These are phyloP conservation scores for Saccharomyces uvarum DNA, from an alignment of 1,139 yeast species.

Conservation along the genomic window DNA sequence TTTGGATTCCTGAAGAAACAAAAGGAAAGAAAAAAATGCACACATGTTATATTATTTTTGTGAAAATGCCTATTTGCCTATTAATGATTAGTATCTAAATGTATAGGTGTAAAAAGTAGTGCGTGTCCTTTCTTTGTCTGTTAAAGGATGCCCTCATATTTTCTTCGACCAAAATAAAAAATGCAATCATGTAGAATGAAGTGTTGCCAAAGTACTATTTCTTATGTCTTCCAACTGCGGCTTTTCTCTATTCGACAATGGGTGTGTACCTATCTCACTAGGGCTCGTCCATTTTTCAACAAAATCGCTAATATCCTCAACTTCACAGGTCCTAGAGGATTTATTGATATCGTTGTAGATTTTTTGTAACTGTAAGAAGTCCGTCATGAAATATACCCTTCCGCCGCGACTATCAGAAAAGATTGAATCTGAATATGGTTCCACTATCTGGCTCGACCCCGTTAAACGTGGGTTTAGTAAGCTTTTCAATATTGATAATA, in stretches of 20 bases:
- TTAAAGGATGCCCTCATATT: background rate
- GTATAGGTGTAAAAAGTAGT: background rate
- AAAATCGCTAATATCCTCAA: constrained; percentile 19
- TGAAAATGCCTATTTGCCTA: background rate
- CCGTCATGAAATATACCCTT: constrained; percentile 13
- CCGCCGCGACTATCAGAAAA: background rate
- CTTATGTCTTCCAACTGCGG: background rate
- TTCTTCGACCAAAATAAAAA: background rate
- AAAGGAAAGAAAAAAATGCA: background rate
- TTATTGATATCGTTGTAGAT: constrained; percentile 19
- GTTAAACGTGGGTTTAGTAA: background rate
- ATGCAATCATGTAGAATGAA: constrained; percentile 3
- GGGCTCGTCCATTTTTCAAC: constrained; percentile 22
- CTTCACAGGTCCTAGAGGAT: constrained; percentile 13
- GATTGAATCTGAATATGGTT: constrained; percentile 1
- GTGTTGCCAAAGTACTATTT: constrained; percentile 3
- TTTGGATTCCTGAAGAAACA: background rate
- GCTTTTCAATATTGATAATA: constrained; percentile 7
- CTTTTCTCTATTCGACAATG: background rate
- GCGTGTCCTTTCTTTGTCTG: background rate
- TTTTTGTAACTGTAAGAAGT: constrained; percentile 19
- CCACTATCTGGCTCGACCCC: constrained; percentile 5
- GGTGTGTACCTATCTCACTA: constrained; percentile 4
- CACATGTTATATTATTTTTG: background rate
- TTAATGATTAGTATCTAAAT: background rate